phyloP scores from a whole-genome alignment of 768 basidiomycete species.

The Trametes punicea region DNA sequence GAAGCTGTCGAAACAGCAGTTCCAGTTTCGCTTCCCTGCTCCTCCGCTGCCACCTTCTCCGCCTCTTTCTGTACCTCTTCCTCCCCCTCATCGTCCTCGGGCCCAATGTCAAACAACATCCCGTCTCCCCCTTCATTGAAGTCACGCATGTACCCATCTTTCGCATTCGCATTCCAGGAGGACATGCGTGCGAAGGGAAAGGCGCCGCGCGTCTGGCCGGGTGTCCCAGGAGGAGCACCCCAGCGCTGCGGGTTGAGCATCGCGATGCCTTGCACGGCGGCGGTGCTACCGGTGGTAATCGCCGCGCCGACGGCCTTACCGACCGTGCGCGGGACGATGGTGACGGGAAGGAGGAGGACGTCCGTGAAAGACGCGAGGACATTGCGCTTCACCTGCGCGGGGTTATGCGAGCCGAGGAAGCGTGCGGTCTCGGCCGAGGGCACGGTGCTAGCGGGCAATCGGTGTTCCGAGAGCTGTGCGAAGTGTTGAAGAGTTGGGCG shows the following conservation, averaged over 20 bases:
- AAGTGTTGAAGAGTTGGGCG: background rate
- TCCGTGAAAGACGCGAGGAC: constrained; percentile 91
- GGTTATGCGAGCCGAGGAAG: constrained; percentile 83
- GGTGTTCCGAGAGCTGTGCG: constrained; percentile 24
- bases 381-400: constrained; percentile 87
- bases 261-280: constrained; percentile 77
- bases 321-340: constrained; percentile 82
- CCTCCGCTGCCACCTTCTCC: background rate
- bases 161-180: constrained; percentile 12
- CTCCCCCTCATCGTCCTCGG: constrained; percentile 37
- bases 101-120: constrained; percentile 51
- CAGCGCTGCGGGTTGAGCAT: constrained; percentile 91
- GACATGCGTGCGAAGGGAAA: constrained; percentile 15
- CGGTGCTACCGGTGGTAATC: constrained; percentile 65
- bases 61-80: constrained; percentile 3
- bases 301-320: constrained; percentile 61
- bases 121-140: constrained; percentile 39
- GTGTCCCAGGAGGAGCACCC: too few relatives aligned
- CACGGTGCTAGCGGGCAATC: constrained; percentile 8
- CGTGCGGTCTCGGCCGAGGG: constrained; percentile 38
- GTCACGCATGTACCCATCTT: constrained; percentile 27
- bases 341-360: constrained; percentile 87
- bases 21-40: background rate
- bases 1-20: constrained; percentile 8
- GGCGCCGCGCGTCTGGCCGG: constrained; percentile 4